These are phyloP conservation scores for Selaginella moellendorffii DNA, from an alignment of 75 land plant species.

Conservation along the genomic window DNA sequence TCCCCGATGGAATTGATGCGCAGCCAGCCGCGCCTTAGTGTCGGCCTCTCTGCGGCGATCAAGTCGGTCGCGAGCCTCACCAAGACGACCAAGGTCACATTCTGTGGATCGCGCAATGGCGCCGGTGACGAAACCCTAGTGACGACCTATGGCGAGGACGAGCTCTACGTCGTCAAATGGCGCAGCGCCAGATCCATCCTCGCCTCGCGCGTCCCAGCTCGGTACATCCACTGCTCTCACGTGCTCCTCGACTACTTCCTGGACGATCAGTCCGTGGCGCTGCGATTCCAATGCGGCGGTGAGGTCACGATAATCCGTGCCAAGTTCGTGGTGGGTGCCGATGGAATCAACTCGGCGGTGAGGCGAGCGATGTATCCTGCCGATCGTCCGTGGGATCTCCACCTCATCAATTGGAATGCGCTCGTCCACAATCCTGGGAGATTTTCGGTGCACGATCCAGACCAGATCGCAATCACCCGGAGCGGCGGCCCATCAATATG, in stretches of 20 bases:
- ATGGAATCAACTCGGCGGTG: constrained; percentile 23
- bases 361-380: constrained; percentile 23
- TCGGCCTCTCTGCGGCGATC: too few species aligned
- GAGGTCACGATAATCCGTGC: too few species aligned
- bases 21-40: too few species aligned
- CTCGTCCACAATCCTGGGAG: constrained; percentile 17
- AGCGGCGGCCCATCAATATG: not conserved
- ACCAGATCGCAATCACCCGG: not conserved
- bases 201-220: too few species aligned
- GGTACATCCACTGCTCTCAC: too few species aligned
- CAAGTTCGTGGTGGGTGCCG: constrained; percentile 24
- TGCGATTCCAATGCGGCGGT: too few species aligned
- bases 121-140: not conserved
- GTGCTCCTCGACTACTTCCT: not conserved
- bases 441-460: not conserved
- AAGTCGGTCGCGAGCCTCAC: too few species aligned
- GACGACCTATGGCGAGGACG: not conserved
- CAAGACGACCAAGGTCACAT: too few species aligned
- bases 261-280: too few species aligned
- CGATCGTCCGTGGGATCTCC: constrained; percentile 22
- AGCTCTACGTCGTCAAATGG: constrained; percentile 12
- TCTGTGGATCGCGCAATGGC: too few species aligned
- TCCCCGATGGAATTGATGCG: too few species aligned
- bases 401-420: constrained; percentile 18
- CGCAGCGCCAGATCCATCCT: too few species aligned